Conservation (phyloP, 768 basidiomycete species). For the Imleria badia region DNA sequence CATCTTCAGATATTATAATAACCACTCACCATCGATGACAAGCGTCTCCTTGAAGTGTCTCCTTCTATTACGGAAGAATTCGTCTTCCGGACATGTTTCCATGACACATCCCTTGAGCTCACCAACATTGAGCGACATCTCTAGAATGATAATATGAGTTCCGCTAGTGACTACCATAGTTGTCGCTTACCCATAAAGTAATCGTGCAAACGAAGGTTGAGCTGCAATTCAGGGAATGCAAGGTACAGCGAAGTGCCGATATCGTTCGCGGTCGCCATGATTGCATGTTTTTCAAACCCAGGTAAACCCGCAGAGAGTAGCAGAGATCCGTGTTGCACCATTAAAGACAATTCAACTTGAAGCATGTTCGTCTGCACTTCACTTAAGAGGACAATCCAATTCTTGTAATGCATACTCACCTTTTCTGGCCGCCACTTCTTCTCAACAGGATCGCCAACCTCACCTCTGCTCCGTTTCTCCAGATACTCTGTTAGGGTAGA, state of each 20-base stretch:
- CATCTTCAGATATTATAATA: not conserved
- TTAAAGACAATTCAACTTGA: constrained; percentile 65
- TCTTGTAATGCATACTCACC: constrained; percentile 39
- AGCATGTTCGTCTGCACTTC: constrained; percentile 72
- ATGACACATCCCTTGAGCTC: constrained; percentile 55
- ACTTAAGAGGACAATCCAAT: constrained; percentile 6
- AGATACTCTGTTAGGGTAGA: constrained; percentile 85
- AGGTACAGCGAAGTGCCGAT: constrained; percentile 58
- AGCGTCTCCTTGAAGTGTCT: constrained; percentile 35
- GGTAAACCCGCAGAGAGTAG: constrained; percentile 67
- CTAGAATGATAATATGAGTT: constrained; percentile 38
- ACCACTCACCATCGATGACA: constrained; percentile 48
- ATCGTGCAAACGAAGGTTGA: constrained; percentile 80
- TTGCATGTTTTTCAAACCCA: constrained; percentile 48
- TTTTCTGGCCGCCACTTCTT: constrained; percentile 78
- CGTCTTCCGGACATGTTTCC: constrained; percentile 45
- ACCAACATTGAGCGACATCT: constrained; percentile 75
- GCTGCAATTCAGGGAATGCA: constrained; percentile 63
- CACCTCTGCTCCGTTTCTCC: constrained; percentile 55
- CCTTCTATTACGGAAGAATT: constrained; percentile 27
- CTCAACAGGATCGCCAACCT: constrained; percentile 78
- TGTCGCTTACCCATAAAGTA: constrained; percentile 75
- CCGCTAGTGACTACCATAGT: not conserved
- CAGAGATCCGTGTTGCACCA: constrained; percentile 51
- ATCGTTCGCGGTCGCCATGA: constrained; percentile 31